Evolutionary conservation across 192 early-diverging fungal species (phyloP), one percentile per base, ranked within the genome.

Genomic region (Coemansia pectinata): DNA sequence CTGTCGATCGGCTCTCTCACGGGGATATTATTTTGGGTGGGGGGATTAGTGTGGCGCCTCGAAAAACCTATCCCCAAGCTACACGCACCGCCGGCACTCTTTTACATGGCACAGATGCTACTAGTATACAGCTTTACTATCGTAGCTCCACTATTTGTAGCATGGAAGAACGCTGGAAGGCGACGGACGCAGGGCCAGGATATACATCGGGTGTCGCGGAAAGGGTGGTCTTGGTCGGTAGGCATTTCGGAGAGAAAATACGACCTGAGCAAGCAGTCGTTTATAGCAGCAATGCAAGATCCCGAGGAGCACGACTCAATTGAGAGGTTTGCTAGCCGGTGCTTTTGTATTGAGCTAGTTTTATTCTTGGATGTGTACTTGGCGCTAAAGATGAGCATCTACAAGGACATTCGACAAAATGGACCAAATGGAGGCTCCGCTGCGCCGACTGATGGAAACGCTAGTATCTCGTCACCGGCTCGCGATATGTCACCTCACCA

Each of bases 341-440:
- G 74, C 48, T 76, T 76, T 62, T 76, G 74, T 42, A 44, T 58
- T 59, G 74, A 76, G 60, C 68, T 76, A 27, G 36, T 76, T 0
- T 63, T 47, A 14, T 76, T 76, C 50, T 59, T 76, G 29, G 64
- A 76, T 34, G 60, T 70, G 3, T 67, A 66, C 25, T 11, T 66
- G 25, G 66, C 74, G 17, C 65, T 76, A 25, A 76, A 76, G 29
- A 40, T 42, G 36, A 60, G 41, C 36, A 65, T 71, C 4, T 65
- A 71, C 29, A 21, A 36, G 10, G 63, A 60, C 29, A 57, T 71
- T 44, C 40, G 39, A 29, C 53, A 23, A 42, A 1, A 60, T 23
- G 57, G 41, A 7, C 23, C 29, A 23, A 19, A 33, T 9, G 14
- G 58, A 14, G 11, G 29, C 36, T 39, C n/a, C n/a, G 6, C 34